Base-by-base conservation (phyloP, 2,329 filamentous ascomycete genomes). In the Aspergillaceae sp. region DNA sequence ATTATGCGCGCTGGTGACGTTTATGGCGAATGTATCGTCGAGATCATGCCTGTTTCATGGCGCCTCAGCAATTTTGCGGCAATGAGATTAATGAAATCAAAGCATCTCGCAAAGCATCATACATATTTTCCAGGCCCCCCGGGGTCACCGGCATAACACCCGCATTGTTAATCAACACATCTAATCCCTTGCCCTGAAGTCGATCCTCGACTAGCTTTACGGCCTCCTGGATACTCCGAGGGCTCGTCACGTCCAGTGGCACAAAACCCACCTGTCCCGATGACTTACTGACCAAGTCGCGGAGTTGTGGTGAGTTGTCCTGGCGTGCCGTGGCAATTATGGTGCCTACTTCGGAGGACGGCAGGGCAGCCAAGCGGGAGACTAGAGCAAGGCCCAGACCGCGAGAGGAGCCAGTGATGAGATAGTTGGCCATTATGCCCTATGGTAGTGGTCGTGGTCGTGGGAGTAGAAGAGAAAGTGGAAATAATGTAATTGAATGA, bases 101-200 rank as follows among this genome's bases (percentile, higher is more conserved):
- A 19, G 19, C 19, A 19, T 19, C 19, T 2, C 19, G 7, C 34
- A 7, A 45, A 45, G 46, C 19, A 19, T 19, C 19, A 44, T 50
- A 63, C 60, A 62, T 64, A 38, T 51, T 49, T 44, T 51, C 51
- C 6, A 61, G 6, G n/a, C 51, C 51, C 1, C 42, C 47, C 11
- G 33, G 34, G 1, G 48, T 45, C 37, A 43, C 43, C 28, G 61
- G 54, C 46, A 55, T 50, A 27, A 63, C 49, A 0, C 69, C 72
- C 0, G 68, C 71, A 55, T 74, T 74, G 54, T 74, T 74, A 46
- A 73, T 62, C 29, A 76, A 48, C 5, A 74, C 66, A 50, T 76
- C 74, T 0, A 76, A 58, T 0, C 70, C 71, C 7, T 62, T 63
- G 3, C 61, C 70, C 10, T 54, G 51, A 1, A 73, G 52, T 2